Percentiles rank a stretch among this genome's conserved stretches.
Evolutionary conservation across 2,329 filamentous ascomycete genomes (phyloP).

Genomic region (Aspergillus spinulosporus): DNA sequence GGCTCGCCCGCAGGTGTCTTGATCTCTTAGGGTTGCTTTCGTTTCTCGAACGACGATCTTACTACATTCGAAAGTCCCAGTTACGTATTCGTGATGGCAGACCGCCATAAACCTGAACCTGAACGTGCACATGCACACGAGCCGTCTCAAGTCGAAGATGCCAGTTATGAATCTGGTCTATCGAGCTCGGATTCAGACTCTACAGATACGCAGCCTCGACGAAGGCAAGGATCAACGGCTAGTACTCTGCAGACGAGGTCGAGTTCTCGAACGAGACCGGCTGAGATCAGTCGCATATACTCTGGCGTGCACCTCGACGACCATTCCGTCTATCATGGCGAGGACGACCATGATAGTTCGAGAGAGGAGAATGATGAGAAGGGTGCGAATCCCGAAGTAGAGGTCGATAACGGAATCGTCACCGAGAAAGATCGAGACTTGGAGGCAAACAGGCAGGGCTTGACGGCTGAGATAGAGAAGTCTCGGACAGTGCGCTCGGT

Average conservation of each 20-base stretch:
- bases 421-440: conserved; percentile 32
- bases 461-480: conserved; percentile 25
- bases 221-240: conserved; percentile 4
- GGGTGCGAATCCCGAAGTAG: conserved; percentile 20
- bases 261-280: conserved; percentile 14
- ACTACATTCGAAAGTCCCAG: too few species aligned
- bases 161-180: conserved; percentile 20
- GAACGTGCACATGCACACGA: conserved; percentile 4
- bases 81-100: neutral
- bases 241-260: conserved; percentile 17
- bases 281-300: conserved; percentile 27
- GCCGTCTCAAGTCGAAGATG: conserved; percentile 11
- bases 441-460: conserved; percentile 20
- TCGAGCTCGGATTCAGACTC: conserved; percentile 18
- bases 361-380: conserved; percentile 18
- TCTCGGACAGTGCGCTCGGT: conserved; percentile 25
- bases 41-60: neutral
- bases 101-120: neutral
- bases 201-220: conserved; percentile 9
- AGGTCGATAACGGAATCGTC: conserved; percentile 27
- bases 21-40: neutral
- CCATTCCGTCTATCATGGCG: conserved; percentile 33
- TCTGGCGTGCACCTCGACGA: conserved; percentile 38
- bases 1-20: neutral
- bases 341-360: conserved; percentile 16